These are phyloP conservation scores for Aspergillus candidus DNA, from an alignment of 2,329 filamentous ascomycete species.

Conservation along the genomic window DNA sequence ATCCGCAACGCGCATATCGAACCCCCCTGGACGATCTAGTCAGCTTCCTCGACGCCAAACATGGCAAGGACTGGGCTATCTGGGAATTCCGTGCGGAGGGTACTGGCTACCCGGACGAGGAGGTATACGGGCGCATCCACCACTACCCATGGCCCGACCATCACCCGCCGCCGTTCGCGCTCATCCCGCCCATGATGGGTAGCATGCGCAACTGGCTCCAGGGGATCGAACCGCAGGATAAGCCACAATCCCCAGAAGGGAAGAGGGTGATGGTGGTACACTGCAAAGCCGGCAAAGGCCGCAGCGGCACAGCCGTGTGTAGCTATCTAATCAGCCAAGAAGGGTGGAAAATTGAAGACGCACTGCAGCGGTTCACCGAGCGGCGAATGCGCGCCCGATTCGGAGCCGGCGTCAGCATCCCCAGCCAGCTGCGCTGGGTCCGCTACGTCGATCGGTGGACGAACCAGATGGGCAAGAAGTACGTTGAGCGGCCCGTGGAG, in stretches of 20 bases:
- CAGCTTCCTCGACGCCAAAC: constrained; percentile 77
- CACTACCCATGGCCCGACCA: constrained; percentile 98
- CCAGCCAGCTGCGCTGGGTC: constrained; percentile 83
- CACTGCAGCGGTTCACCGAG: constrained; percentile 65
- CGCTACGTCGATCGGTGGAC: constrained; percentile 86
- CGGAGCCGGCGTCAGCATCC: constrained; percentile 84
- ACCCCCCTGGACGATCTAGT: constrained; percentile 87
- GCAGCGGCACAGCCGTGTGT: constrained; percentile 81
- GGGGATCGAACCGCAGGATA: constrained; percentile 20
- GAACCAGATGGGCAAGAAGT: constrained; percentile 62
- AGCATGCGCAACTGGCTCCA: constrained; percentile 87
- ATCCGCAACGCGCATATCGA: constrained; percentile 86
- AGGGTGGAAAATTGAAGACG: constrained; percentile 60
- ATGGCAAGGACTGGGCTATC: constrained; percentile 81
- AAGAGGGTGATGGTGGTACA: constrained; percentile 80
- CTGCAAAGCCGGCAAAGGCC: constrained; percentile 94
- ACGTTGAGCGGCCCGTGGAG: constrained; percentile 76
- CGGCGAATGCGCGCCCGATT: constrained; percentile 84
- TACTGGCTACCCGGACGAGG: constrained; percentile 86
- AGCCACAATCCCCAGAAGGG: constrained; percentile 22
- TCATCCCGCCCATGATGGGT: constrained; percentile 83
- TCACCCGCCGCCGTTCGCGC: constrained; percentile 85
- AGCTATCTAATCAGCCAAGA: constrained; percentile 88
- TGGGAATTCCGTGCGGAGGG: constrained; percentile 98
- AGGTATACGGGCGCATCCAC: constrained; percentile 76